phyloP scores from a whole-genome alignment of 345 rosid genomes.

The Acer saccharum region DNA sequence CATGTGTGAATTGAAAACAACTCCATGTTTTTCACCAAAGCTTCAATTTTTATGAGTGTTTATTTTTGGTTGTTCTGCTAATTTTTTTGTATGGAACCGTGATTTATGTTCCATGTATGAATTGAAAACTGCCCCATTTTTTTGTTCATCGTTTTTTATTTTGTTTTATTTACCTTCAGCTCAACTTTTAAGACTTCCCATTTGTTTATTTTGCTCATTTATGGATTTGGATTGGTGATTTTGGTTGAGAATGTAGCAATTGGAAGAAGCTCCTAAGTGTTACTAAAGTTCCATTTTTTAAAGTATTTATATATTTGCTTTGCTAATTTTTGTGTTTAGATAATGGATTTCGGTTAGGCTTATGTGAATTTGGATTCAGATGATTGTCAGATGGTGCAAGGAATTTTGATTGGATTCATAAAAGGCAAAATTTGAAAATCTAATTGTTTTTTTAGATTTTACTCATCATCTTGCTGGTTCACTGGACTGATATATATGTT shows the following conservation, averaged over 20 bases:
- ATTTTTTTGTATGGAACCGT: background rate
- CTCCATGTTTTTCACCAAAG: background rate
- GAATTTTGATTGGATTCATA: background rate
- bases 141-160: background rate
- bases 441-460: background rate
- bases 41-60: background rate
- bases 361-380: background rate
- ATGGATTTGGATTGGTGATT: constrained; percentile 7
- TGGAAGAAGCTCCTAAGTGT: background rate
- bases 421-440: background rate
- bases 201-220: constrained; percentile 21
- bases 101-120: background rate
- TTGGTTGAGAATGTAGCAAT: constrained; percentile 4
- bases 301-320: background rate
- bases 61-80: background rate
- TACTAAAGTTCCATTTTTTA: too few species aligned
- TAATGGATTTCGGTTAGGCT: constrained; percentile 4
- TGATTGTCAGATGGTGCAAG: background rate
- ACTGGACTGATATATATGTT: background rate
- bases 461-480: background rate
- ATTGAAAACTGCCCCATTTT: background rate
- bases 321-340: background rate
- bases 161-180: background rate
- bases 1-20: background rate
- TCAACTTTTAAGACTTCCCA: constrained; percentile 12